Evolutionary conservation across 495 filamentous ascomycete genomes (phyloP), one percentile per base, ranked within the genome.

Genomic region (Penicillium pancosmium): DNA sequence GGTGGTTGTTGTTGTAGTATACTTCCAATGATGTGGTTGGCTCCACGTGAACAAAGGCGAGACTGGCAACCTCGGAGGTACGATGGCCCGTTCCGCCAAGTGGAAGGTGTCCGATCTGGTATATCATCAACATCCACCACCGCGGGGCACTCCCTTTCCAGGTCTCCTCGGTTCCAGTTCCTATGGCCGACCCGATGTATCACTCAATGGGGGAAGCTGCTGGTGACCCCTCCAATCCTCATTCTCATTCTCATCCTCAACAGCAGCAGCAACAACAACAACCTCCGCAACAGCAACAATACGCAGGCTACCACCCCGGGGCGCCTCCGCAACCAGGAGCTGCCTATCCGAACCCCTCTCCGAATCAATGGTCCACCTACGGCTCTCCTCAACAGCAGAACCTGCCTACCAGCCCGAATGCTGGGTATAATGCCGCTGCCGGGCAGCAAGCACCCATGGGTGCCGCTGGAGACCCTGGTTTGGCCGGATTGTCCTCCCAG

Each of bases 131-230:
- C 61, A 66, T 56, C 41, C 41, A 48, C 41, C 41, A 16, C 41
- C 66, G 56, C 54, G 52, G 63, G 59, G 62, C 60, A 48, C 9
- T 48, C 46, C 23, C 46, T 23, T 25, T 48, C 21, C 11, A 27
- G 46, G 9, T 48, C 19, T 46, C 41, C 41, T 46, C 18, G 46
- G 46, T 27, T 25, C 46, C 60, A 8, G 21, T 27, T 25, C 46
- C 60, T 60, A 91, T 93, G 90, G 83, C 88, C 63, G 88, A 93
- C 67, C 88, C 86, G 64, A 88, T 88, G 82, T 93, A 91, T 76
- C 87, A 92, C 69, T 77, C 87, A 71, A 80, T 88, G 57, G 89
- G 85, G 67, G 72, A 67, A 25, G 68, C 85, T 69, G 81, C 82
- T 69, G 80, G 88, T 67, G 87, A 88, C 67, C 82, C 88, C 49